A percentile compares a stretch with the other conserved stretches of the same genome.
These are phyloP conservation scores for Lentinula aciculospora DNA, from an alignment of 768 basidiomycete species.

Conservation along the genomic window DNA sequence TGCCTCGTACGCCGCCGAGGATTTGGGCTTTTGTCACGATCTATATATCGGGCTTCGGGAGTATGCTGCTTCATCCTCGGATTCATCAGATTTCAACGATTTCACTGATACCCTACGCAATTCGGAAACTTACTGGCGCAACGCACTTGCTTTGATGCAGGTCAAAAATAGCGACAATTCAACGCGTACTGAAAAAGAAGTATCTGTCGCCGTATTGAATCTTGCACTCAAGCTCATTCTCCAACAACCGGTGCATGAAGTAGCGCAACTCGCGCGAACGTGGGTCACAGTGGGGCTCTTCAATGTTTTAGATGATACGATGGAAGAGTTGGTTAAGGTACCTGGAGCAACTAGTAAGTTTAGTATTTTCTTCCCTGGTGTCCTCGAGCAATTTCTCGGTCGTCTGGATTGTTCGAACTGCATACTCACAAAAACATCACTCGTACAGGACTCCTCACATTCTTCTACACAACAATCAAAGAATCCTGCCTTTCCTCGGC, in stretches of 20 bases:
- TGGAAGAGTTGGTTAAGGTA: not conserved
- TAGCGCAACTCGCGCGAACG: not conserved
- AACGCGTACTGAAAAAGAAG: not conserved
- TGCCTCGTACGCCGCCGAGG: not conserved
- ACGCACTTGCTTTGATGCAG: not conserved
- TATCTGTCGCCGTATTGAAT: not conserved
- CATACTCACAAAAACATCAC: too few species aligned
- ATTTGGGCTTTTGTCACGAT: not conserved
- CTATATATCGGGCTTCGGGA: not conserved
- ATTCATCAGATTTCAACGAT: not conserved
- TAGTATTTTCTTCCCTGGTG: too few species aligned
- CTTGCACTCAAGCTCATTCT: not conserved
- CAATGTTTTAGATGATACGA: not conserved
- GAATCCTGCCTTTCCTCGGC: not conserved
- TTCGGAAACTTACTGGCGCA: not conserved
- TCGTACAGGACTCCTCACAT: not conserved
- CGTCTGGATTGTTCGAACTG: too few species aligned
- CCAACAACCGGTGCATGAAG: not conserved
- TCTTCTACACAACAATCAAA: constrained; percentile 1
- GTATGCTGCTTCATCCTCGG: not conserved
- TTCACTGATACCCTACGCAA: not conserved
- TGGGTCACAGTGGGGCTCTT: not conserved
- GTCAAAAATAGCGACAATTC: not conserved
- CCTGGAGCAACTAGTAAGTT: not conserved
- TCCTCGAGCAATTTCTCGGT: too few species aligned